Base-by-base conservation (phyloP, 495 filamentous ascomycete genomes). In the Penicillium longicatenatum region DNA sequence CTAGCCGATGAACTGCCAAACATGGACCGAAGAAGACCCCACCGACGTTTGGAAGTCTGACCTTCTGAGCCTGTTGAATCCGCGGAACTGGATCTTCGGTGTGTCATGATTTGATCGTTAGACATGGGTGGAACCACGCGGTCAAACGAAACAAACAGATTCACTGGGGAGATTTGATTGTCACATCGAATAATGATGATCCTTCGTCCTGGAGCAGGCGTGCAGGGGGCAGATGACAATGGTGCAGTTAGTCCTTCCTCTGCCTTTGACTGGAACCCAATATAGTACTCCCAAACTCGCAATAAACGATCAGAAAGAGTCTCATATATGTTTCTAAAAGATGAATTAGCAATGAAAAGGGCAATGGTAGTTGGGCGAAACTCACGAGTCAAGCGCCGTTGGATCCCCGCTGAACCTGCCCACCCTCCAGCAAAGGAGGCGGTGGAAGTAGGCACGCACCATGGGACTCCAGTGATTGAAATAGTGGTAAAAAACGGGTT, bases 381-480 rank as follows among this genome's bases (percentile, higher is more conserved):
- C 89, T 81, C 79, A 93, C 89, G 78, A 75, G 63, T 97, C 91
- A 43, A 87, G 66, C 31, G 83, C 78, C 35, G 84, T 84, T 8
- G 83, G 79, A 47, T 83, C 84, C 6, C 86, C 90, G 58, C 87
- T 85, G 66, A 89, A 90, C 55, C 94, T 80, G 55, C 87, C 94
- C 12, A 98, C 66, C 39, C 95, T 86, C 94, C 94, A 98, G 73
- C 93, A 96, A 16, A 97, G 70, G 35, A 98, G 70, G 37, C 94
- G 91, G 85, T 97, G 94, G 67, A 87, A 98, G 71, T 98, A 98
- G 17, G 92, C 90, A 58, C 94, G 84, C 26, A 97, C 92, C 94
- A 98, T 97, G 2, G 94, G 94, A 73, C 93, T 97, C 94, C 94
- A 98, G 68, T 97, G 92, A 67, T 87, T 92, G 75, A 98, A 98